phyloP scores from a whole-genome alignment of 495 filamentous ascomycete species.

The Cenococcum geophilum region DNA sequence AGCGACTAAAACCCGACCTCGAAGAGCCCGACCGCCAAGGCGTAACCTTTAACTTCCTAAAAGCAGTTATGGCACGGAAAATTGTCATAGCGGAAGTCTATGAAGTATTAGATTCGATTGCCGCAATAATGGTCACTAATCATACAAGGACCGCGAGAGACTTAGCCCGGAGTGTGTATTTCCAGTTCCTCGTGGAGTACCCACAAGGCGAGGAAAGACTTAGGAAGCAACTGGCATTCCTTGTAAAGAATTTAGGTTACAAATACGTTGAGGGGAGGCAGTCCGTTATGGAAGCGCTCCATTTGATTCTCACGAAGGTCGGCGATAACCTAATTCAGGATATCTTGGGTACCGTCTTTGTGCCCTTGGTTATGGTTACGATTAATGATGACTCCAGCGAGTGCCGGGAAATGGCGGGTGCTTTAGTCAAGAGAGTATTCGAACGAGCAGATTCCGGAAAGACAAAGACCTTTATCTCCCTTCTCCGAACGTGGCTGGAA shows the following conservation, averaged over 20 bases:
- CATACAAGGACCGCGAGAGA: constrained; percentile 80
- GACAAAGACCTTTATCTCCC: constrained; percentile 57
- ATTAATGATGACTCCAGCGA: constrained; percentile 81
- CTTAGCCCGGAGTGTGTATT: constrained; percentile 77
- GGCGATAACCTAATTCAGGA: constrained; percentile 75
- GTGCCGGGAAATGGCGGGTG: constrained; percentile 77
- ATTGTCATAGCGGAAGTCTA: constrained; percentile 83
- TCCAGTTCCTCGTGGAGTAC: constrained; percentile 91
- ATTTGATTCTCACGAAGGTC: constrained; percentile 75
- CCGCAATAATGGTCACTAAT: constrained; percentile 93
- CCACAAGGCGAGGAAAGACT: constrained; percentile 83
- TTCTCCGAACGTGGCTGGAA: constrained; percentile 70
- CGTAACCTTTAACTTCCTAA: constrained; percentile 86
- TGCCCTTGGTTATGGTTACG: constrained; percentile 76
- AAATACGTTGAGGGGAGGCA: constrained; percentile 78
- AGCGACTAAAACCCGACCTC: constrained; percentile 77
- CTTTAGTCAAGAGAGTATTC: constrained; percentile 72
- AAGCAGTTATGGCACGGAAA: constrained; percentile 75
- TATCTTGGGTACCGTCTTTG: constrained; percentile 72
- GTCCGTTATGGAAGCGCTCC: constrained; percentile 83
- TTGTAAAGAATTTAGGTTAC: constrained; percentile 86
- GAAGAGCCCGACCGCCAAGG: constrained; percentile 88
- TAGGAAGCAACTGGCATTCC: constrained; percentile 80
- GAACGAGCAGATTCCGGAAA: constrained; percentile 69
- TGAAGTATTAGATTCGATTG: constrained; percentile 80